These are phyloP conservation scores for Herpetomonas tarakana DNA, from an alignment of 208 protist genomes.

Conservation along the genomic window DNA sequence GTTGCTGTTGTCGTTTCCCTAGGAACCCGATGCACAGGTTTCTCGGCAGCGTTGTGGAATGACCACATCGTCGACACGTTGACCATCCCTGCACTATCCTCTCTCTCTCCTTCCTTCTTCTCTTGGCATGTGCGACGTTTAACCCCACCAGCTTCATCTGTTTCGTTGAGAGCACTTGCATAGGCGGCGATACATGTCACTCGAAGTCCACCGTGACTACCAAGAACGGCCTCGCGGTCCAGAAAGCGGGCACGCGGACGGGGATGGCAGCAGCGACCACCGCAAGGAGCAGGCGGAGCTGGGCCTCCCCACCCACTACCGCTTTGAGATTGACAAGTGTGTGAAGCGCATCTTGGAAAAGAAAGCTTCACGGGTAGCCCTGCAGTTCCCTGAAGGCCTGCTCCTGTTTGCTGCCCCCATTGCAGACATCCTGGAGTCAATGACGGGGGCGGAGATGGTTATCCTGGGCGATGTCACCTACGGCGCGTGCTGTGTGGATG, in stretches of 20 bases:
- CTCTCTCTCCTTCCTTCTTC: too few relatives aligned
- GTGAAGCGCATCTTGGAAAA: conserved; percentile 92
- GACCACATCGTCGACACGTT: too few relatives aligned
- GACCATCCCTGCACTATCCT: too few relatives aligned
- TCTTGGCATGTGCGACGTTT: too few relatives aligned
- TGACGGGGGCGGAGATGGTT: conserved; percentile 89
- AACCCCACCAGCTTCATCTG: too few relatives aligned
- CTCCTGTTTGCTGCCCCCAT: conserved; percentile 97
- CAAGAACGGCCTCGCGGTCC: background rate
- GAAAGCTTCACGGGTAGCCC: conserved; percentile 89
- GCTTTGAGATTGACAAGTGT: conserved; percentile 99
- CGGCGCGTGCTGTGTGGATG: conserved; percentile 99
- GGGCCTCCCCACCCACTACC: conserved; percentile 96
- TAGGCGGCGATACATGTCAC: conserved; percentile 1
- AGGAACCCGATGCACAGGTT: too few relatives aligned
- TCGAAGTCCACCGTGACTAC: background rate
- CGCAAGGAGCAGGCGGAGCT: conserved; percentile 14
- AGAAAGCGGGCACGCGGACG: background rate
- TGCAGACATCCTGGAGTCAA: conserved; percentile 95
- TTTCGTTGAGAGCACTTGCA: too few relatives aligned
- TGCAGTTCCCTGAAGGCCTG: conserved; percentile 99
- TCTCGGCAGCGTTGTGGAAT: too few relatives aligned
- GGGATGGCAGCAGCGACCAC: background rate
- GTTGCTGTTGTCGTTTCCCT: too few relatives aligned
- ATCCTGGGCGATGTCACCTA: conserved; percentile 99